A percentile compares a stretch with the other conserved stretches of the same genome.
Conservation (phyloP, 148 eudicot genomes). For the Cornus florida region DNA sequence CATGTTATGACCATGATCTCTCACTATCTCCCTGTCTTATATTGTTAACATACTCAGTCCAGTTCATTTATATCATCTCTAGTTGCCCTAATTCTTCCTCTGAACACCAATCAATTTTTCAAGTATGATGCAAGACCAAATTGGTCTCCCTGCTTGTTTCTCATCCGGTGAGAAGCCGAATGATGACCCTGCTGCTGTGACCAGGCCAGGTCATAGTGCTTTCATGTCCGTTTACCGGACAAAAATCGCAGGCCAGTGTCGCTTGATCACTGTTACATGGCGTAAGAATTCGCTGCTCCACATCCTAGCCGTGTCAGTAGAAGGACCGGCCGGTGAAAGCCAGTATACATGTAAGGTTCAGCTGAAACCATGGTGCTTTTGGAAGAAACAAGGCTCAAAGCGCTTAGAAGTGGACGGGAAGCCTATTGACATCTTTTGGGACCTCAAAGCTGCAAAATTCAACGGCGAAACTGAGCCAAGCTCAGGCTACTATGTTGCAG, state of each 20-base stretch:
- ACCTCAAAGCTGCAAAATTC: constrained; percentile 55
- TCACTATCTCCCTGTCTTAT: not conserved
- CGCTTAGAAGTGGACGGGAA: constrained; percentile 45
- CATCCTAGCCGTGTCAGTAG: constrained; percentile 60
- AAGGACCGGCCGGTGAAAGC: constrained; percentile 38
- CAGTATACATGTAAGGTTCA: constrained; percentile 68
- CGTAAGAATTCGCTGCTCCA: constrained; percentile 70
- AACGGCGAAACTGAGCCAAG: constrained; percentile 52
- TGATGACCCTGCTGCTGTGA: constrained; percentile 28
- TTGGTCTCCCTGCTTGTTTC: constrained; percentile 64
- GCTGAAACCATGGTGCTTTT: constrained; percentile 81
- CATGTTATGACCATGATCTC: not conserved
- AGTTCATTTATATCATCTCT: not conserved
- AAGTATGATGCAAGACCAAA: constrained; percentile 51
- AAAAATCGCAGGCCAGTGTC: constrained; percentile 44
- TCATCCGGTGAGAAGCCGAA: constrained; percentile 33
- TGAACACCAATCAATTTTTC: not conserved
- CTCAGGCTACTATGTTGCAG: constrained; percentile 59
- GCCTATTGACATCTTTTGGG: constrained; percentile 56
- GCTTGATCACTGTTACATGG: constrained; percentile 72
- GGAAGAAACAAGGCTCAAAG: constrained; percentile 73
- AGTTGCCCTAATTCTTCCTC: not conserved
- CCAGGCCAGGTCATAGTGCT: constrained; percentile 63
- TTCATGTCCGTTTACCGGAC: constrained; percentile 64
- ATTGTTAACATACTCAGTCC: not conserved